Conservation (phyloP, 75 land plant species). For the Sequoiadendron giganteum region DNA sequence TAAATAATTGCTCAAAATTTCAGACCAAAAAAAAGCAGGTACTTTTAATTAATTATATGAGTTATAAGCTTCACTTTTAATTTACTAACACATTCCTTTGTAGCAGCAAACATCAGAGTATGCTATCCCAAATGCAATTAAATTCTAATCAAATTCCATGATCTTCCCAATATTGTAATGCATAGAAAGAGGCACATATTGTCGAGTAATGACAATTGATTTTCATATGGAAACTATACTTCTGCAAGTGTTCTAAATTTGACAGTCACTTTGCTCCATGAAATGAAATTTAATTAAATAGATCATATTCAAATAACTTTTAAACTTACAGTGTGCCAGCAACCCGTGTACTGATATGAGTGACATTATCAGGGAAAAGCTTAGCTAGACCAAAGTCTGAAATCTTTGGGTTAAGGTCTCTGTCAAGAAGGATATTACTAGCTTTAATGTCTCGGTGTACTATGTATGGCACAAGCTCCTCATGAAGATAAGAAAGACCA, state of each 20-base stretch:
- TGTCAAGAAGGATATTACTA: slow-evolving; percentile 40
- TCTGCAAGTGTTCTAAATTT: background rate
- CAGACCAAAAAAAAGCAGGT: background rate
- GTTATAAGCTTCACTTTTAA: background rate
- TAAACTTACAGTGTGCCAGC: slow-evolving; percentile 26
- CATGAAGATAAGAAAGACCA: slow-evolving; percentile 46
- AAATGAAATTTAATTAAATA: background rate
- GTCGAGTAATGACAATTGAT: background rate
- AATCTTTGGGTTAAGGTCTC: slow-evolving; percentile 37
- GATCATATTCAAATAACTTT: background rate
- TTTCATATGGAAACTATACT: background rate
- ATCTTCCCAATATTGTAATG: background rate
- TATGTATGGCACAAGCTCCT: slow-evolving; percentile 33
- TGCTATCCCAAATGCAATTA: background rate
- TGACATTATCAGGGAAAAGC: slow-evolving; percentile 28
- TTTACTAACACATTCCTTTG: background rate
- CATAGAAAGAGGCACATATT: background rate
- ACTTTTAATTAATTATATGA: background rate
- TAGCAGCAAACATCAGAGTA: background rate
- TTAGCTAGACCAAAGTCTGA: slow-evolving; percentile 40
- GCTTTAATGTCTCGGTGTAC: slow-evolving; percentile 55
- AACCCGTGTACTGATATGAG: slow-evolving; percentile 26
- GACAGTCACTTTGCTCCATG: background rate
- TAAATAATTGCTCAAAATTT: background rate
- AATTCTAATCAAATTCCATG: background rate